Evolutionary conservation across 176 grass and related monocot species (phyloP).

Genomic region (Calamus simplicifolius): DNA sequence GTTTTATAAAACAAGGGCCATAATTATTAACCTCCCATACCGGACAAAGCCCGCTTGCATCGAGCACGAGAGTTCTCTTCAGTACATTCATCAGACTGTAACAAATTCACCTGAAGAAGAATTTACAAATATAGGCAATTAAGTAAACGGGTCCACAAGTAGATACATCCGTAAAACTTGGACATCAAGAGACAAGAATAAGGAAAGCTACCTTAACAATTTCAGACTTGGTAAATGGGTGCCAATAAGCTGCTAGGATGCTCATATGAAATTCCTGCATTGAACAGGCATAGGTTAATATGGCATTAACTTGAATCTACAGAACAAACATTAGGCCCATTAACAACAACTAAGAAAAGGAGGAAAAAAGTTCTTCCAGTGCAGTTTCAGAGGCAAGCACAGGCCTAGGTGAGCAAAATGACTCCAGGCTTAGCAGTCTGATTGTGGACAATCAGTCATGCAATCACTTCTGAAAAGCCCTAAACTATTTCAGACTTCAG

Average conservation of each 20-base stretch:
- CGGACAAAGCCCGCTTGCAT: background rate
- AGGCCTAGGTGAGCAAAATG: too few relatives aligned
- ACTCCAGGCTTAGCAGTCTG: too few relatives aligned
- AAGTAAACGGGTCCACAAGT: background rate
- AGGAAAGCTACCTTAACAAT: conserved; percentile 1
- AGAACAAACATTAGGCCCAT: too few relatives aligned
- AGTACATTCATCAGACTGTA: background rate
- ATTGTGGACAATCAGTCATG: too few relatives aligned
- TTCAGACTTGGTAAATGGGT: conserved; percentile 14
- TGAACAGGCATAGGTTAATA: background rate
- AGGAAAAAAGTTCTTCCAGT: too few relatives aligned
- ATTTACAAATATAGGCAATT: background rate
- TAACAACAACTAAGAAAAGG: too few relatives aligned
- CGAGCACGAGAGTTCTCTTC: background rate
- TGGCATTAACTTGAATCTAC: too few relatives aligned
- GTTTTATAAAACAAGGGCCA: background rate
- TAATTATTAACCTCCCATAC: background rate
- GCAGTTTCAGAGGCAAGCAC: too few relatives aligned
- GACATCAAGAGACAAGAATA: too few relatives aligned
- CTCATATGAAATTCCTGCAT: conserved; percentile 23
- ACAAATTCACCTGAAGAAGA: conserved; percentile 10
- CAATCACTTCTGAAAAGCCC: too few relatives aligned
- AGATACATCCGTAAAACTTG: background rate
- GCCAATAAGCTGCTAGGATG: conserved; percentile 9
- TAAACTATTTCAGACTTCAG: too few relatives aligned